Evolutionary conservation across 805 yeast species (phyloP).

Genomic region (Saturnispora besseyi): DNA sequence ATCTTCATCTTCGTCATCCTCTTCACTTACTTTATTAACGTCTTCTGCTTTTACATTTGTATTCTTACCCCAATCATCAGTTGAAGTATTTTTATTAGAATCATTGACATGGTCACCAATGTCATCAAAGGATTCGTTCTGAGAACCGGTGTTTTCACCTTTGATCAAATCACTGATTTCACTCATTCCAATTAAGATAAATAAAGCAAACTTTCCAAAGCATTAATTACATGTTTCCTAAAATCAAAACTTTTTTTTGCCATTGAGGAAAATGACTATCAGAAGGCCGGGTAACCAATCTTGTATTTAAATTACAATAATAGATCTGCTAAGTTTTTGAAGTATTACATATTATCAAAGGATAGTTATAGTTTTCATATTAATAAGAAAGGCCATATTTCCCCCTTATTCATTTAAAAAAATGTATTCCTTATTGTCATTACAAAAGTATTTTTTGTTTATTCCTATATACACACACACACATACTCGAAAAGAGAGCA

Average conservation of each 20-base stretch:
- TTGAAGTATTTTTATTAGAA: neutral
- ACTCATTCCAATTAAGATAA: neutral
- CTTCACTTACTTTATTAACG: conserved; percentile 22
- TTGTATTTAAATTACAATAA: too few species aligned
- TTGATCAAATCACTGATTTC: neutral
- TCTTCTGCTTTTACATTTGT: neutral
- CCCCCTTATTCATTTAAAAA: too few species aligned
- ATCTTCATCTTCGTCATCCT: conserved; percentile 19
- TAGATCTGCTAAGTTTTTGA: too few species aligned
- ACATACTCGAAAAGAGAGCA: too few species aligned
- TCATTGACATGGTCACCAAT: neutral
- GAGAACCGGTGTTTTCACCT: neutral
- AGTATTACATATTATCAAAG: too few species aligned
- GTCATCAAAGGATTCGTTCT: neutral
- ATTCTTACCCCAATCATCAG: neutral
- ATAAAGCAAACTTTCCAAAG: neutral
- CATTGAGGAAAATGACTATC: neutral
- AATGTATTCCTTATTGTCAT: too few species aligned
- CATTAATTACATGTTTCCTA: neutral
- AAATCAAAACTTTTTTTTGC: neutral
- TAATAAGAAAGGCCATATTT: too few species aligned
- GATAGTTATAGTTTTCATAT: too few species aligned
- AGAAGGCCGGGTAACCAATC: neutral
- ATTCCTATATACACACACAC: too few species aligned
- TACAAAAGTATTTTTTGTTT: too few species aligned